These are phyloP conservation scores for Henningerozyma blattae DNA, from an alignment of 805 yeast species.

Conservation along the genomic window DNA sequence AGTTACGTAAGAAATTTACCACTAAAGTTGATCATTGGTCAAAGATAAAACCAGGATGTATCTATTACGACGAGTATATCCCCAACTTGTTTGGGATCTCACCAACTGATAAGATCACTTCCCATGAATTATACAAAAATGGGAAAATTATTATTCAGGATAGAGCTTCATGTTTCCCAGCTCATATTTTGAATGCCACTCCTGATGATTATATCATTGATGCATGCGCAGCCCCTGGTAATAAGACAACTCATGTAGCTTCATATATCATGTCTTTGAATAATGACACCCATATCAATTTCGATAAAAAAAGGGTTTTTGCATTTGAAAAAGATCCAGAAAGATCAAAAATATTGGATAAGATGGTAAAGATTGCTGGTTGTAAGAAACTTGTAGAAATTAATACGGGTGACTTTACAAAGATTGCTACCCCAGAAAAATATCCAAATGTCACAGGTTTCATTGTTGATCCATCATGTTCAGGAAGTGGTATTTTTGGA, in stretches of 20 bases:
- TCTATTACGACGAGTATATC: slow-evolving; percentile 63
- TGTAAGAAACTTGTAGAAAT: slow-evolving; percentile 33
- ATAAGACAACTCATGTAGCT: slow-evolving; percentile 85
- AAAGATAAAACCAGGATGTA: slow-evolving; percentile 39
- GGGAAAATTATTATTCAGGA: slow-evolving; percentile 90
- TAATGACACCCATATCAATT: slow-evolving; percentile 25
- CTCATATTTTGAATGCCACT: slow-evolving; percentile 56
- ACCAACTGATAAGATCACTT: slow-evolving; percentile 59
- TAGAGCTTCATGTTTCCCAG: slow-evolving; percentile 95
- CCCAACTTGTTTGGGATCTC: slow-evolving; percentile 74
- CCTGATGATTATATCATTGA: slow-evolving; percentile 64
- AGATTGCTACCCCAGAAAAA: slow-evolving; percentile 33
- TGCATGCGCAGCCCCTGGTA: slow-evolving; percentile 98
- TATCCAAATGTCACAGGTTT: slow-evolving; percentile 62
- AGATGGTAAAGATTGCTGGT: slow-evolving; percentile 75
- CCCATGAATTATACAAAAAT: slow-evolving; percentile 51
- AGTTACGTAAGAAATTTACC: slow-evolving; percentile 26
- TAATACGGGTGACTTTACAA: slow-evolving; percentile 39
- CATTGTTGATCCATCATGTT: slow-evolving; percentile 92
- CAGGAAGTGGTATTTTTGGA: slow-evolving; percentile 98
- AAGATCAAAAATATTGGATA: slow-evolving; percentile 56
- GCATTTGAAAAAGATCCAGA: slow-evolving; percentile 84
- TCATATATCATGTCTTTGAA: slow-evolving; percentile 11
- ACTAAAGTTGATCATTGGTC: slow-evolving; percentile 33
- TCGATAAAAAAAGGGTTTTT: slow-evolving; percentile 11